Evolutionary conservation across 306 rosid genomes (phyloP).

Genomic region (Comarum palustre): DNA sequence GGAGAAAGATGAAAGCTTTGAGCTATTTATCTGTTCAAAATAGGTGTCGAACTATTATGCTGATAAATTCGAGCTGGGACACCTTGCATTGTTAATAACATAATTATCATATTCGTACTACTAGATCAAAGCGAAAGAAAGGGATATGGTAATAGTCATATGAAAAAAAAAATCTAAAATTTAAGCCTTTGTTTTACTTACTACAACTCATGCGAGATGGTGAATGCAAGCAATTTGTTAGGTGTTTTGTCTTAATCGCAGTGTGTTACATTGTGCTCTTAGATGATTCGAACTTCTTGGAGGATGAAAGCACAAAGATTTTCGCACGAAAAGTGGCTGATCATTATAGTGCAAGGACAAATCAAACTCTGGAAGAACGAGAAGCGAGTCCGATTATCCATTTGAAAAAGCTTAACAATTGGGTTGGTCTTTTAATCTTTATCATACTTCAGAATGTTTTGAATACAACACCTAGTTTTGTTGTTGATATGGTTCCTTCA

Average conservation of each 20-base stretch:
- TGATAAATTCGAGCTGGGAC: slow-evolving; percentile 2
- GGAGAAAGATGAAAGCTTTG: neutral
- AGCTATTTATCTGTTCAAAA: neutral
- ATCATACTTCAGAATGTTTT: neutral
- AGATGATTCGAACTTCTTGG: slow-evolving; percentile 72
- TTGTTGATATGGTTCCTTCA: slow-evolving; percentile 9
- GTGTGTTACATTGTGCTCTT: slow-evolving; percentile 26
- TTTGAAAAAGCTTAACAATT: slow-evolving; percentile 87
- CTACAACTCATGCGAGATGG: neutral
- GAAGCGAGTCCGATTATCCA: slow-evolving; percentile 89
- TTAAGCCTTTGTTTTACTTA: neutral
- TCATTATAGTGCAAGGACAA: slow-evolving; percentile 86
- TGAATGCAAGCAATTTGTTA: slow-evolving; percentile 9
- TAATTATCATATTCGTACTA: neutral
- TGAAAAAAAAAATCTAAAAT: slow-evolving; percentile 19
- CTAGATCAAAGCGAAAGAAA: neutral
- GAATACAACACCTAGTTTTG: neutral
- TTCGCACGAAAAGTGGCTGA: slow-evolving; percentile 90
- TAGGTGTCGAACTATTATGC: neutral
- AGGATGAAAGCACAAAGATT: slow-evolving; percentile 81
- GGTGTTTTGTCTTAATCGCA: slow-evolving; percentile 12
- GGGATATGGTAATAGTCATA: neutral
- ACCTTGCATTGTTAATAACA: slow-evolving; percentile 6
- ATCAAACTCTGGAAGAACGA: slow-evolving; percentile 87
- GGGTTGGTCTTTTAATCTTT: slow-evolving; percentile 45